A percentile compares a stretch with the other conserved stretches of the same genome.
Evolutionary conservation across 2,329 filamentous ascomycete genomes (phyloP).

Genomic region (Aspergillus sp.): DNA sequence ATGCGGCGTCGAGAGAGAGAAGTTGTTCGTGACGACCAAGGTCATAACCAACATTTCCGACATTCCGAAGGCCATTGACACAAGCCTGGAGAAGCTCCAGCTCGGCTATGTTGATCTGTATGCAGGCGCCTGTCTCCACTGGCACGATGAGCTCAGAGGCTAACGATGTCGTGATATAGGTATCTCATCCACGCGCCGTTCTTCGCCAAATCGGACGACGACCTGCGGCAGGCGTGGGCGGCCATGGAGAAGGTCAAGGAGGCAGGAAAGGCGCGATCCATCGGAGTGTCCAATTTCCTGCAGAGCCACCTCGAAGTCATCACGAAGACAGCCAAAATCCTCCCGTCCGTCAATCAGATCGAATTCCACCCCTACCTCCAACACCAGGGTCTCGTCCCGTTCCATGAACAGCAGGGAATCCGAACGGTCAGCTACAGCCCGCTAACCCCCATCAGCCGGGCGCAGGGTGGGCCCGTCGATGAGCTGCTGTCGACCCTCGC

Average conservation of each 20-base stretch:
- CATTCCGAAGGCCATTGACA: conserved; percentile 46
- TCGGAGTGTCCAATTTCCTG: conserved; percentile 55
- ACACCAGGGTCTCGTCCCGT: conserved; percentile 32
- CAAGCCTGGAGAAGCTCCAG: conserved; percentile 50
- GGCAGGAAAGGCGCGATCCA: conserved; percentile 50
- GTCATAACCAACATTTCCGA: conserved; percentile 45
- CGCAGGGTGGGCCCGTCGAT: conserved; percentile 47
- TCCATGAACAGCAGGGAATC: conserved; percentile 34
- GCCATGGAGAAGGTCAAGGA: conserved; percentile 50
- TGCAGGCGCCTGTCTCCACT: too few species aligned
- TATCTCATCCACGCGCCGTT: conserved; percentile 56
- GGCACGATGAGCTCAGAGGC: not conserved
- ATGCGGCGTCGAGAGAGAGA: conserved; percentile 36
- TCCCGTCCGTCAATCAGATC: conserved; percentile 30
- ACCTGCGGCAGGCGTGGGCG: conserved; percentile 51
- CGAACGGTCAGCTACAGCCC: conserved; percentile 33
- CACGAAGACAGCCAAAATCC: conserved; percentile 33
- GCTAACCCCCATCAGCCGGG: conserved; percentile 44
- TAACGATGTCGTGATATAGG: conserved; percentile 19
- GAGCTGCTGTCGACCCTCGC: conserved; percentile 41
- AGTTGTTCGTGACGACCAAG: conserved; percentile 50
- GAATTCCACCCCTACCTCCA: conserved; percentile 40
- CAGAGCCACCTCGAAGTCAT: conserved; percentile 46
- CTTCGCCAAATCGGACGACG: conserved; percentile 44
- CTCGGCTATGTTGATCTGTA: conserved; percentile 55